These are phyloP conservation scores for Zangia roseola DNA, from an alignment of 768 basidiomycete species.

Conservation along the genomic window DNA sequence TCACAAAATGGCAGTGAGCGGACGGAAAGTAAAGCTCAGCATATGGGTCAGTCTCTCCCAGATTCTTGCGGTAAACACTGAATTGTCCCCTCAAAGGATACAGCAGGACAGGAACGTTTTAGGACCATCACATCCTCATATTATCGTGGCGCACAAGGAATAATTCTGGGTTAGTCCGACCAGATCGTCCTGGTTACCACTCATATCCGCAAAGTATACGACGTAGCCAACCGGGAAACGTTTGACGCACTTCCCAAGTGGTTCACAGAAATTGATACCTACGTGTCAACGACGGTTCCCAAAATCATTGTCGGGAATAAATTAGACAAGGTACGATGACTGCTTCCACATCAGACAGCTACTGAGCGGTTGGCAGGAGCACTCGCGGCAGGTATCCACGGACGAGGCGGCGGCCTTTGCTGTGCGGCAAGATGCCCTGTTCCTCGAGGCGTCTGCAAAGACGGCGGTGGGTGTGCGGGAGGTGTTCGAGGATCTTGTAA, in stretches of 20 bases:
- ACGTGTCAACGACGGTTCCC: constrained; percentile 80
- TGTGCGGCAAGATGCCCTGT: constrained; percentile 74
- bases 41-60: constrained; percentile 78
- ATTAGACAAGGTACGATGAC: constrained; percentile 73
- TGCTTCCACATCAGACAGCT: too few species aligned
- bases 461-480: constrained; percentile 81
- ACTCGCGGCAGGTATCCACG: constrained; percentile 82
- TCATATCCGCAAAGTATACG: constrained; percentile 67
- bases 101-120: constrained; percentile 96
- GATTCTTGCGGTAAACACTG: neutral
- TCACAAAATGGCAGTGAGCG: constrained; percentile 83
- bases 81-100: constrained; percentile 54
- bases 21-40: constrained; percentile 86
- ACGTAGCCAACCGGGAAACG: constrained; percentile 88
- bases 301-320: constrained; percentile 97
- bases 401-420: constrained; percentile 82
- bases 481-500: constrained; percentile 74
- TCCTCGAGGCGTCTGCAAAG: constrained; percentile 93
- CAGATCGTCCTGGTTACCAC: neutral
- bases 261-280: constrained; percentile 92
- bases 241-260: constrained; percentile 94
- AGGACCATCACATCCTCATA: constrained; percentile 94
- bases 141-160: constrained; percentile 85
- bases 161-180: constrained; percentile 59
- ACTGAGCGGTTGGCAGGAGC: constrained; percentile 55